Conservation (phyloP, 192 early-diverging fungal genomes). For the Backusella westeae region DNA sequence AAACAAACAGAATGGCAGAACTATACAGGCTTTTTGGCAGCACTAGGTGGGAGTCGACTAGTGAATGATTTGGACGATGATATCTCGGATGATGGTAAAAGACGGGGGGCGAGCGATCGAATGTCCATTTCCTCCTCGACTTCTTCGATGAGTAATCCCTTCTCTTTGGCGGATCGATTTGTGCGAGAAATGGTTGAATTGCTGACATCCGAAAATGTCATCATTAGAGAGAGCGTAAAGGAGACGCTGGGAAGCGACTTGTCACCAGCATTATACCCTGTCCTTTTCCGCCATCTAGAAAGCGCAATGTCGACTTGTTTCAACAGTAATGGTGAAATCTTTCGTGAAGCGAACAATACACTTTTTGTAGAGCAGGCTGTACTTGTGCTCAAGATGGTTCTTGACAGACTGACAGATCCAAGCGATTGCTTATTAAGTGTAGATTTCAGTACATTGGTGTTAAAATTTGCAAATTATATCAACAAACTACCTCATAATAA, state of each 20-base stretch:
- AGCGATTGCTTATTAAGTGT: slow-evolving; percentile 49
- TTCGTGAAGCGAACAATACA: slow-evolving; percentile 49
- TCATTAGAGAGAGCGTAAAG: slow-evolving; percentile 71
- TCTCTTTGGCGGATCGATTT: slow-evolving; percentile 61
- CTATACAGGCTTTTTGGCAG: slow-evolving; percentile 76
- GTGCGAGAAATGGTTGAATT: slow-evolving; percentile 70
- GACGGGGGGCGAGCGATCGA: background rate
- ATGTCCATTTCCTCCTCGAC: background rate
- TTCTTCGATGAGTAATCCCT: background rate
- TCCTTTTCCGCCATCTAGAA: slow-evolving; percentile 56
- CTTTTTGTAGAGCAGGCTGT: slow-evolving; percentile 71
- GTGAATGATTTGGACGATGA: slow-evolving; percentile 2
- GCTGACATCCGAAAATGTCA: slow-evolving; percentile 68
- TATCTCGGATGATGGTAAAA: background rate
- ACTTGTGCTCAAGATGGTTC: slow-evolving; percentile 60
- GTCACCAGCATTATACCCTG: slow-evolving; percentile 58
- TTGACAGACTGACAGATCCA: slow-evolving; percentile 58
- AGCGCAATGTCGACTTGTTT: slow-evolving; percentile 59
- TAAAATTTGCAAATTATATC: slow-evolving; percentile 63
- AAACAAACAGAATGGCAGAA: slow-evolving; percentile 74
- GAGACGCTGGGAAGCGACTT: slow-evolving; percentile 76
- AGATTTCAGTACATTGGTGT: slow-evolving; percentile 62
- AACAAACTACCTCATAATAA: slow-evolving; percentile 49
- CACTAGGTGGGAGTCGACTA: slow-evolving; percentile 64
- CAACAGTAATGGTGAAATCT: slow-evolving; percentile 51